Evolutionary conservation across 495 filamentous ascomycete species (phyloP), one percentile per base, ranked within the genome.

Genomic region (Letharia lupina): DNA sequence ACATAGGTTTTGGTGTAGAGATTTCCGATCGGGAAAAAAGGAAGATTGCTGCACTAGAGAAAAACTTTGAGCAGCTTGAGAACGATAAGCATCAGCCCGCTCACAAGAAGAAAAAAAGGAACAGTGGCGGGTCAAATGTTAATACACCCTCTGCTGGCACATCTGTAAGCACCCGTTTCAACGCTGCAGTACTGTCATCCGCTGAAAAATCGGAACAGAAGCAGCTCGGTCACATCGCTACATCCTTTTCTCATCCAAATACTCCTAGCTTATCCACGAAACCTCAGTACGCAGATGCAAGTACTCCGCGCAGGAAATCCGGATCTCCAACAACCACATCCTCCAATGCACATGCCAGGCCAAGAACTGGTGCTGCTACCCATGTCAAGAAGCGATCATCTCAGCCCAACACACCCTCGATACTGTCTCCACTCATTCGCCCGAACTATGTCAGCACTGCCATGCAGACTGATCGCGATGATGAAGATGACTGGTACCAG

Each of bases 1-100:
- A 71, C 65, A 79, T 77, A 70, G 83, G 76, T 67, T 79, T 60
- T 70, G 83, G 71, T 76, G 80, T 77, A 3, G 91, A 90, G 71
- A 81, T 91, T 8, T 94, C 92, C 8, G 91, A 89, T 65, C 85
- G 93, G 20, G 93, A 97, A 69, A 90, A 90, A 74, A 84, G 90
- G 50, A 97, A 97, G 73, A 84, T 96, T 37, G 87, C 89, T 28
- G 88, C 89, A 74, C 82, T 91, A 20, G 91, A 97, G 73, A 89
- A 90, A 72, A 84, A 83, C 37, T 89, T 87, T 68, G 81, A 83
- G 61, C 77, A 82, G 67, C 72, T 87, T 44, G 86, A 85, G 69
- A 79, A 81, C 28, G 81, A 84, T 61, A 80, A 82, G 60, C 75
- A 79, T 31, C 69, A 72, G 65, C 75, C 42, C 1, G 65, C 68